These are phyloP conservation scores for Schizophyllum amplum DNA, from an alignment of 1,284 basidiomycete genomes.

Conservation along the genomic window DNA sequence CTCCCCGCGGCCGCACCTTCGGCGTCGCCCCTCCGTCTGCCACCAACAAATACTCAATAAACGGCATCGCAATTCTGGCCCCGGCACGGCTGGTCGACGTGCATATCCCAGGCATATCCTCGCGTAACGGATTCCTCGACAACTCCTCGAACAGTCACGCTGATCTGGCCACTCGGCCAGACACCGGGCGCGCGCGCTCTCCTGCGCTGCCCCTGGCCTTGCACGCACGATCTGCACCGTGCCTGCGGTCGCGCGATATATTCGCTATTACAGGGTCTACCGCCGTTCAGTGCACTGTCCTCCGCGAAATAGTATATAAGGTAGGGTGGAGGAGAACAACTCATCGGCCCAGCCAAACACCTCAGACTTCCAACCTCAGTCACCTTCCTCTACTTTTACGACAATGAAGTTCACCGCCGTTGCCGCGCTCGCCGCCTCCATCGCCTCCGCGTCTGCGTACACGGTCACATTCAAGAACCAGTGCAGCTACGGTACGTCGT, in stretches of 20 bases:
- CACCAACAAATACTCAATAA: neutral
- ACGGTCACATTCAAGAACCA: neutral
- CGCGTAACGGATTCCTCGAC: no score
- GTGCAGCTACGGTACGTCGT: neutral
- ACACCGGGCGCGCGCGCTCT: neutral
- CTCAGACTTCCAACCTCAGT: neutral
- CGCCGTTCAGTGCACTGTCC: neutral
- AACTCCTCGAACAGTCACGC: no score
- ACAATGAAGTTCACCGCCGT: slow-evolving; percentile 12
- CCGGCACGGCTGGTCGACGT: no score
- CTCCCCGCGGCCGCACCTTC: neutral
- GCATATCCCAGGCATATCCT: no score
- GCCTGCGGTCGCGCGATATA: neutral
- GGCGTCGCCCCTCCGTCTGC: neutral
- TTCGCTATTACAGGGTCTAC: neutral
- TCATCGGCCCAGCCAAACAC: neutral
- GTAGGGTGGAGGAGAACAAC: neutral
- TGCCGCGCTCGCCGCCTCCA: slow-evolving; percentile 2
- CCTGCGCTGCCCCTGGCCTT: neutral
- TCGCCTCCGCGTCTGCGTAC: neutral
- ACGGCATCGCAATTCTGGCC: no score
- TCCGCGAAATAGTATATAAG: neutral
- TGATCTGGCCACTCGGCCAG: neutral
- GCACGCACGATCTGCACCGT: neutral
- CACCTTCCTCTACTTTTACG: neutral